Base-by-base conservation (phyloP, 1,284 basidiomycete genomes). In the Irpex lacteus region DNA sequence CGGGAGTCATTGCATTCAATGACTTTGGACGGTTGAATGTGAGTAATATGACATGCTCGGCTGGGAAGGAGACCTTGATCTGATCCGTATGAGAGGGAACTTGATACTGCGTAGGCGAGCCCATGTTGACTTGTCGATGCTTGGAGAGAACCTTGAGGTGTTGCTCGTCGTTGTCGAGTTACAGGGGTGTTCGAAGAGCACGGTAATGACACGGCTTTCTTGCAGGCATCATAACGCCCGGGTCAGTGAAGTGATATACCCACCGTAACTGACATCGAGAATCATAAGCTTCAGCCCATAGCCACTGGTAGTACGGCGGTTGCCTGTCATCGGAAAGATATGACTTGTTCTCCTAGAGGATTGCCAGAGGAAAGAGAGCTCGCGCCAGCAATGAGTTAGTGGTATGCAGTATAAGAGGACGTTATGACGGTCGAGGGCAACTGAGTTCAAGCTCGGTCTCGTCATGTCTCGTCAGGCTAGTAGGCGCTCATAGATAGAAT, bases 11-110 rank as follows among this genome's bases (percentile, higher is more conserved):
- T 0, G 92, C 88, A 70, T 95, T 95, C 69, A 92, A 83, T 19
- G 82, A 75, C 63, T 82, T 81, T 0, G 92, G 92, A 6, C 92
- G 82, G 75, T 95, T 95, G 70, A 96, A 77, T 1, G 86, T 87
- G 62, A 96, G 74, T 44, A 90, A 81, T 21, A 95, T 77, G 8
- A 92, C 84, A 76, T 93, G 91, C 6, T 86, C 81, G 13, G 73
- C 72, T 0, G 91, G 91, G 63, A 89, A 87, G 0, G 81, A 74
- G 37, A 91, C 80, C 26, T 82, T 75, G 70, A 94, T 78, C 66
- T 88, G 76, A 13, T 80, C 74, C 0, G 87, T 88, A 69, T 85
- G 84, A 5, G 74, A 32, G 13, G 87, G 87, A 4, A 80, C 79
- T 9, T 65, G 66, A 49, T 66, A 66, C 7, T 65, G 54, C 57